Evolutionary conservation across 352 stramenopile species (phyloP).

Genomic region (Bremia lactucae): DNA sequence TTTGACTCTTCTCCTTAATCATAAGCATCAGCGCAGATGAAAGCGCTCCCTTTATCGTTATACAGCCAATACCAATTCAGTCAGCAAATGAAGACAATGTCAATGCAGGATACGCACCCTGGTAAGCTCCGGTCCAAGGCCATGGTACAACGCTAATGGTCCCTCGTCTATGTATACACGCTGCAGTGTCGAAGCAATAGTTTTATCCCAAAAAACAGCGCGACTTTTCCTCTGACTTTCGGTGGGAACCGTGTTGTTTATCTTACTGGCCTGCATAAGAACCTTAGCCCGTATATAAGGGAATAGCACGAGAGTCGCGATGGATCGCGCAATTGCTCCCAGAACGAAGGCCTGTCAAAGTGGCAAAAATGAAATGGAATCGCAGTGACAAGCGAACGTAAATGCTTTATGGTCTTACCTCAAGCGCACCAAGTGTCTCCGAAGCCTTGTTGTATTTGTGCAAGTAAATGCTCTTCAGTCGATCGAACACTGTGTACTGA

Average conservation of each 20-base stretch:
- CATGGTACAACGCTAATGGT: slow-evolving; percentile 86
- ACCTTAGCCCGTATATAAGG: slow-evolving; percentile 95
- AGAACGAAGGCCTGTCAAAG: slow-evolving; percentile 87
- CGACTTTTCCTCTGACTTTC: slow-evolving; percentile 5
- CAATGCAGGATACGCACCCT: slow-evolving; percentile 28
- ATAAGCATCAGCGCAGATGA: slow-evolving; percentile 95
- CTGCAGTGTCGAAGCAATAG: slow-evolving; percentile 69
- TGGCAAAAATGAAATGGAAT: background rate
- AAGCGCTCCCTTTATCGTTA: slow-evolving; percentile 77
- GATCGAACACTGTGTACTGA: slow-evolving; percentile 95
- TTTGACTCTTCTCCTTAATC: slow-evolving; percentile 96
- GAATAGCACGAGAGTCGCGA: slow-evolving; percentile 94
- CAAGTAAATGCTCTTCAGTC: slow-evolving; percentile 67
- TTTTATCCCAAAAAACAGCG: slow-evolving; percentile 42
- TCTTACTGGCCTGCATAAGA: slow-evolving; percentile 87
- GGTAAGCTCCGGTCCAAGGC: slow-evolving; percentile 90
- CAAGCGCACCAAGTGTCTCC: slow-evolving; percentile 46
- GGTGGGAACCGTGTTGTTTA: slow-evolving; percentile 22
- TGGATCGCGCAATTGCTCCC: slow-evolving; percentile 86
- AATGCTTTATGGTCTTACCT: slow-evolving; percentile 27
- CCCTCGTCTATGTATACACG: slow-evolving; percentile 80
- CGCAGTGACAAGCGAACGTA: too few relatives aligned
- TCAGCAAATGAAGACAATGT: background rate
- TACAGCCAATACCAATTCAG: slow-evolving; percentile 1
- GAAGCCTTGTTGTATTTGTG: slow-evolving; percentile 45